phyloP scores from a whole-genome alignment of 305 asterid species.

The Petunia hybrid region DNA sequence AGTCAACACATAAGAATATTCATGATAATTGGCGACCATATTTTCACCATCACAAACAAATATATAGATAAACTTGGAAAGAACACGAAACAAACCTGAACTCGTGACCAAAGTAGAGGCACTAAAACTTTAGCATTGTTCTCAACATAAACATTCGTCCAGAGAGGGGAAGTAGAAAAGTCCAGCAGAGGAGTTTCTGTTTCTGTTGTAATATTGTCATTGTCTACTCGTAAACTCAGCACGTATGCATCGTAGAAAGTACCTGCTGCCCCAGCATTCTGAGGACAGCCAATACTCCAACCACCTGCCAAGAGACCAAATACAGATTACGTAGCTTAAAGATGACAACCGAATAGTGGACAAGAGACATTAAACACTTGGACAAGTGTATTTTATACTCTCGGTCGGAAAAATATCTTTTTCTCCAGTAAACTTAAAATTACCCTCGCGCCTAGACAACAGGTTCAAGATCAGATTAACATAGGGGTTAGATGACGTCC shows the following conservation, averaged over 20 bases:
- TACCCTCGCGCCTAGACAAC: conserved; percentile 10
- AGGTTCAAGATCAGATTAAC: conserved; percentile 19
- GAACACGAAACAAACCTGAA: conserved; percentile 67
- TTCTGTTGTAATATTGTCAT: conserved; percentile 88
- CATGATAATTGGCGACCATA: neutral
- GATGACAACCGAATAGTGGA: conserved; percentile 14
- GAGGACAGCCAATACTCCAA: conserved; percentile 77
- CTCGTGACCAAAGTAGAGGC: conserved; percentile 98
- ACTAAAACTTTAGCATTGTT: conserved; percentile 94
- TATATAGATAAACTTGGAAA: conserved; percentile 15
- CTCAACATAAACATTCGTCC: conserved; percentile 98
- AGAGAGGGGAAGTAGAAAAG: conserved; percentile 90
- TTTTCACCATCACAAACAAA: conserved; percentile 27
- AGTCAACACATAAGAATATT: conserved; percentile 1
- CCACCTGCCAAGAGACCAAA: conserved; percentile 74
- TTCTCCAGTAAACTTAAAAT: conserved; percentile 6
- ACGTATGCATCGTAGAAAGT: conserved; percentile 93
- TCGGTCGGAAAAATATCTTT: neutral
- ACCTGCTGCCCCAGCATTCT: conserved; percentile 98
- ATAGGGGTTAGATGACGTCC: conserved; percentile 11
- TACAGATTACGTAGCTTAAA: conserved; percentile 35
- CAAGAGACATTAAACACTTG: conserved; percentile 23
- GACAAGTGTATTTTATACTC: conserved; percentile 12
- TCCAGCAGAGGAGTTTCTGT: conserved; percentile 97
- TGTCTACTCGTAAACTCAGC: conserved; percentile 91